These are phyloP conservation scores for Alopecurus myosuroides DNA, from an alignment of 176 grass and related monocot species.

Conservation along the genomic window DNA sequence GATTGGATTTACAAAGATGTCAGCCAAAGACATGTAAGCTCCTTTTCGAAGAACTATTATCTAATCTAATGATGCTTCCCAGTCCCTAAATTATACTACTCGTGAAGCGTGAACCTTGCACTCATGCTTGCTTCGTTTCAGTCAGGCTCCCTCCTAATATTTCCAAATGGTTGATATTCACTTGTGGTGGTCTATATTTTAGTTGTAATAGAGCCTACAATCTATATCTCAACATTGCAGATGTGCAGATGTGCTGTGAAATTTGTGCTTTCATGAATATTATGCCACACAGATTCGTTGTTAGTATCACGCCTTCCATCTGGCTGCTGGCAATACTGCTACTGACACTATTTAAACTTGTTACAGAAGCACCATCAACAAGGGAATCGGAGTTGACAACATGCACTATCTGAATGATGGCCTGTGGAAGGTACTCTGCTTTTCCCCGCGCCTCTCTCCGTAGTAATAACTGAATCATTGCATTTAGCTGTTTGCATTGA, in stretches of 20 bases:
- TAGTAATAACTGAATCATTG: not conserved
- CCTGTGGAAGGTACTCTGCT: slow-evolving; percentile 77
- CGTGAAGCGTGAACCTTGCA: not conserved
- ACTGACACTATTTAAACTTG: slow-evolving; percentile 10
- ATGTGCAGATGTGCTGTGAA: not conserved
- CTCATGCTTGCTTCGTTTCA: not conserved
- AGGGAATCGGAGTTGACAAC: slow-evolving; percentile 96
- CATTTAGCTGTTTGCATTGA: no score
- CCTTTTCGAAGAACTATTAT: not conserved
- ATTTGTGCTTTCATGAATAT: not conserved
- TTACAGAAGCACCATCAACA: slow-evolving; percentile 89
- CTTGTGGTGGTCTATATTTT: not conserved
- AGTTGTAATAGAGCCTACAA: not conserved
- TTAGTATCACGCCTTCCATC: not conserved
- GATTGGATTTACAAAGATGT: slow-evolving; percentile 96
- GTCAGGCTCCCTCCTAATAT: not conserved
- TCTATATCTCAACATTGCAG: not conserved
- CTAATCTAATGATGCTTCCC: not conserved
- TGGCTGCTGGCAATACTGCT: not conserved
- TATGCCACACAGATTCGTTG: not conserved
- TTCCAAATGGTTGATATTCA: not conserved
- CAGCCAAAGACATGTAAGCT: slow-evolving; percentile 93
- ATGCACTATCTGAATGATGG: slow-evolving; percentile 99
- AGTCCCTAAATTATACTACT: not conserved
- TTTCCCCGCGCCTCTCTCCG: not conserved